These are phyloP conservation scores for Eucalyptus virginea DNA, from an alignment of 345 rosid species.

Conservation along the genomic window DNA sequence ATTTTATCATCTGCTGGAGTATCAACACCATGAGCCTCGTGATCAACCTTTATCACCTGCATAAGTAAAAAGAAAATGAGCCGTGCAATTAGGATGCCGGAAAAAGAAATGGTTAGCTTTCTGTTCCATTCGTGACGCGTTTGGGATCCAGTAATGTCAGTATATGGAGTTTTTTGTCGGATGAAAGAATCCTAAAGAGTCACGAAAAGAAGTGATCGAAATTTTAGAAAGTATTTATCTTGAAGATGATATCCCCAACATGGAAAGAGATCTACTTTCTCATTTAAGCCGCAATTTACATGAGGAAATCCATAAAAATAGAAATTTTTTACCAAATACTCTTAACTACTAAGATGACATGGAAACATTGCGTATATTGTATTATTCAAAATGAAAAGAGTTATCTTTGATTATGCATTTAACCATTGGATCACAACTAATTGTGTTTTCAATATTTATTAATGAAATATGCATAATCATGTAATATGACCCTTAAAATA, in stretches of 20 bases:
- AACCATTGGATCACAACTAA: neutral
- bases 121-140: neutral
- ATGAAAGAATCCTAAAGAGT: neutral
- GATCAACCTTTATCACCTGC: slow-evolving; percentile 85
- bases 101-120: neutral
- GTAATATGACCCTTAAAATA: neutral
- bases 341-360: neutral
- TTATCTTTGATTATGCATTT: neutral
- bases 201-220: neutral
- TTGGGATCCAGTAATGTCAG: neutral
- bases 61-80: neutral
- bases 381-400: neutral
- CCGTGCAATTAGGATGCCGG: neutral
- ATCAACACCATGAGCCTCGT: slow-evolving; percentile 91
- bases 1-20: slow-evolving; percentile 68
- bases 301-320: neutral
- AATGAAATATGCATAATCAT: neutral
- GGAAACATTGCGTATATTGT: neutral
- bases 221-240: neutral
- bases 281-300: neutral
- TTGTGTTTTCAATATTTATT: neutral
- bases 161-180: neutral
- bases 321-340: accelerated
- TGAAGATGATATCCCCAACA: neutral
- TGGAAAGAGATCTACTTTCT: neutral